These are phyloP conservation scores for Rhododendron ovatum DNA, from an alignment of 148 eudicot species.

Conservation along the genomic window DNA sequence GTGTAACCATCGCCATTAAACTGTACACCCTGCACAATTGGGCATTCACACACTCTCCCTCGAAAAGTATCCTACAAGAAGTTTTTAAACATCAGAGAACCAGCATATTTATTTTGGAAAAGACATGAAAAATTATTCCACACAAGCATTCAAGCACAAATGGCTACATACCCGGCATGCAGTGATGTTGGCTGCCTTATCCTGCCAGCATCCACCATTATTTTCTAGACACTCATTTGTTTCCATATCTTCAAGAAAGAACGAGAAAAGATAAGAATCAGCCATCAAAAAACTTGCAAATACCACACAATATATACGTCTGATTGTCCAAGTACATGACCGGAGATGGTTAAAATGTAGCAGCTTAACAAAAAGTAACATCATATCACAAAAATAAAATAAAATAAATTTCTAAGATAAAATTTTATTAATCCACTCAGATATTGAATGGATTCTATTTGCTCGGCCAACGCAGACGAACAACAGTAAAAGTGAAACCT, in stretches of 20 bases:
- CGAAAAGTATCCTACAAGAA: conserved; percentile 77
- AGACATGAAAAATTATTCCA: not conserved
- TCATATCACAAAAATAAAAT: not conserved
- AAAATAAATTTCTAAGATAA: not conserved
- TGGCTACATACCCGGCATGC: conserved; percentile 72
- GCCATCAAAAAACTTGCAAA: not conserved
- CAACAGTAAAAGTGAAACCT: not conserved
- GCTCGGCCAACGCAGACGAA: not conserved
- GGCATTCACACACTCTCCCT: conserved; percentile 92
- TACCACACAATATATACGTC: not conserved
- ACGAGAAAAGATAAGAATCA: not conserved
- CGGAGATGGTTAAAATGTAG: not conserved
- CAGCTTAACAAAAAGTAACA: not conserved
- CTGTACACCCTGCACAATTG: conserved; percentile 68
- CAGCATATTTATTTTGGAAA: conserved; percentile 4
- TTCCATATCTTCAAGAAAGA: conserved; percentile 55
- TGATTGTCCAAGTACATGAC: not conserved
- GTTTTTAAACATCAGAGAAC: not conserved
- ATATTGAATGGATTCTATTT: not conserved
- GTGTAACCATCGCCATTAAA: conserved; percentile 82
- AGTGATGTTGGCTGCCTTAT: conserved; percentile 64
- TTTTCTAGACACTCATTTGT: conserved; percentile 84
- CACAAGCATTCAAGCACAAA: not conserved
- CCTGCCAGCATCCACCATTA: conserved; percentile 97
- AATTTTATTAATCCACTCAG: not conserved